Conservation (phyloP, 805 yeast genomes). For the Kurtzmaniella cleridarum region DNA sequence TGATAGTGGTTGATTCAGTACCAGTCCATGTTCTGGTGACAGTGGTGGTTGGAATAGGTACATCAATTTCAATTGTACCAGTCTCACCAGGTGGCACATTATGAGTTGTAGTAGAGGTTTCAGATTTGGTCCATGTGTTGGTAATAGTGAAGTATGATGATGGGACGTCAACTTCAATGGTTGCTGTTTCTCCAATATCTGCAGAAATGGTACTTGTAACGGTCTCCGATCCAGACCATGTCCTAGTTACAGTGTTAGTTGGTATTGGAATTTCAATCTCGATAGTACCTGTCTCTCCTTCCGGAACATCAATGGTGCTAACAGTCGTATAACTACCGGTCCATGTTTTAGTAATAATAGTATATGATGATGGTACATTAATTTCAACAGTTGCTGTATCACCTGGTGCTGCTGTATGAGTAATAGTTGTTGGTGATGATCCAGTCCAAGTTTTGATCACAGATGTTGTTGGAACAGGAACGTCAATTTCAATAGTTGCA, state of each 20-base stretch:
- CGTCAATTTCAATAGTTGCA: neutral
- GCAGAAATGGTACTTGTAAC: constrained; percentile 2
- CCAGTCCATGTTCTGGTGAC: constrained; percentile 2
- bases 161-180: constrained; percentile 9
- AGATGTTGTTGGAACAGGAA: neutral
- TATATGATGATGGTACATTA: constrained; percentile 11
- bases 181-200: constrained; percentile 2
- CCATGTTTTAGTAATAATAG: constrained; percentile 8
- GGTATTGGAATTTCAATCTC: constrained; percentile 3
- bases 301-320: neutral
- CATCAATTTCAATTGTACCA: constrained; percentile 1
- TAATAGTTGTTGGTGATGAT: neutral
- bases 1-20: neutral
- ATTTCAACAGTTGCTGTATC: constrained; percentile 5
- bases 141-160: constrained; percentile 2
- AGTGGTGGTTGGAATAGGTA: constrained; percentile 4
- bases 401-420: neutral
- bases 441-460: neutral
- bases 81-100: constrained; percentile 6
- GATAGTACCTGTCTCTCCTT: constrained; percentile 2
- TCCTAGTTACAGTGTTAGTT: constrained; percentile 7
- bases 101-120: constrained; percentile 4
- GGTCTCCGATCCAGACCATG: constrained; percentile 10
- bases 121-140: neutral
- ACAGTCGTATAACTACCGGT: constrained; percentile 3